A percentile compares a stretch with the other conserved stretches of the same genome.
Evolutionary conservation across 2,329 filamentous ascomycete species (phyloP).

Genomic region (Ophiocordyceps camponoti-rufipedis): DNA sequence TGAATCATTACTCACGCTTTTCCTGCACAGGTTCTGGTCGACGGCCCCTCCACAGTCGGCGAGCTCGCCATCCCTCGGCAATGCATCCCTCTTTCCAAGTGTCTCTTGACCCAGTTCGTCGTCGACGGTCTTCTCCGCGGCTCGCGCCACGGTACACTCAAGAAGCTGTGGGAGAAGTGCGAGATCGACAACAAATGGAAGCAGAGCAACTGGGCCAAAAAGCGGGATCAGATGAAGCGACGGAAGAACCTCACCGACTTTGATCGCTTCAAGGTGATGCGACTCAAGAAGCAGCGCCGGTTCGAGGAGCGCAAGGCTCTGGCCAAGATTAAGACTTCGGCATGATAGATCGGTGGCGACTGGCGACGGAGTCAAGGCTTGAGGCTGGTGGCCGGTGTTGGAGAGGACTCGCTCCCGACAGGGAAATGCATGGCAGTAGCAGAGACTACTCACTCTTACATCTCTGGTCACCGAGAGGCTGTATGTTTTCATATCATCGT

Average conservation of each 20-base stretch:
- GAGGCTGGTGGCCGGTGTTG: constrained; percentile 14
- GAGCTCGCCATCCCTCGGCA: constrained; percentile 74
- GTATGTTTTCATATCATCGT: constrained; percentile 42
- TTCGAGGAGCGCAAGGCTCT: constrained; percentile 96
- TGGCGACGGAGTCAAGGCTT: constrained; percentile 12
- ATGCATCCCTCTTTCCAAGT: constrained; percentile 60
- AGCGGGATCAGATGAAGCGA: constrained; percentile 67
- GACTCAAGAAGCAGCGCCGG: constrained; percentile 97
- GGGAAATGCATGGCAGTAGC: constrained; percentile 15
- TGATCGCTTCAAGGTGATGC: constrained; percentile 99
- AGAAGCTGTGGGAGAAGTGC: constrained; percentile 78
- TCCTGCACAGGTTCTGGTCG: constrained; percentile 63
- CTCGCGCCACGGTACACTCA: constrained; percentile 64
- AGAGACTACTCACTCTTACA: constrained; percentile 35
- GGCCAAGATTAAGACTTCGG: constrained; percentile 75
- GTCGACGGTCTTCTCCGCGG: constrained; percentile 74
- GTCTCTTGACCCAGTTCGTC: constrained; percentile 78
- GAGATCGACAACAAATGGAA: constrained; percentile 90
- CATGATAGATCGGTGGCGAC: constrained; percentile 33
- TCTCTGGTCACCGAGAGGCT: constrained; percentile 36
- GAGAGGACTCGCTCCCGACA: constrained; percentile 17
- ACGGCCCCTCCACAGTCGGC: constrained; percentile 74
- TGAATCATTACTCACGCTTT: constrained; percentile 13
- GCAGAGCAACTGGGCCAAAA: constrained; percentile 86
- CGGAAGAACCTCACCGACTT: constrained; percentile 92